Evolutionary conservation across 2,329 filamentous ascomycete genomes (phyloP), one percentile per base, ranked within the genome.

Genomic region (Beauveria asiatica): DNA sequence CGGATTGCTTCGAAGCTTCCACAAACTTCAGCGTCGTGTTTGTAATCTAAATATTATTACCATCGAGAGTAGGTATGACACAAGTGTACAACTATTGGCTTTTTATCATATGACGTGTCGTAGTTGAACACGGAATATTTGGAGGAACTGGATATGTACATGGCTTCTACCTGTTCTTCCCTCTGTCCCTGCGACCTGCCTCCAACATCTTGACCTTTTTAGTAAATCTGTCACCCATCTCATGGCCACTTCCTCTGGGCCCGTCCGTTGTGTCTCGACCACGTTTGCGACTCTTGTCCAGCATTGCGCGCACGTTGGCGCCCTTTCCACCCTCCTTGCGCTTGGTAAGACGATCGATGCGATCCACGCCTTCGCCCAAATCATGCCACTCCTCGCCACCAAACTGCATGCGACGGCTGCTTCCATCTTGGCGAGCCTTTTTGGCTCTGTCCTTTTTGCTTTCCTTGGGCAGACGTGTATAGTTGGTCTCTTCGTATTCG

Each of bases 351-450:
- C 86, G 81, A 67, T 92, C 88, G 73, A 97, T 96, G 49, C 93
- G 82, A 74, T 96, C 90, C 56, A 92, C 83, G 8, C 92, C 91
- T 70, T 92, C 87, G 60, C 90, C 90, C 49, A 99, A 77, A 27
- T 88, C 86, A 64, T 87, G 84, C 90, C 92, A 97, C 70, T 97
- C 94, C 75, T 97, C 94, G 56, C 94, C 94, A 63, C 93, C 93
- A 75, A 84, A 85, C 67, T 77, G 75, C 89, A 97, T 73, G 80
- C 86, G 75, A 68, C 76, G 70, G 64, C 72, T 75, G 65, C 76
- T 72, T 10, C 77, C 77, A 45, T 77, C 77, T 33, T 77, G 76
- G 70, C 82, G 80, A 48, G 73, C 75, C 71, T 83, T 85, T 77
- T 89, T 87, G 52, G 84, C 82, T 61, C 79, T 77, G 5, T 96